phyloP scores from a whole-genome alignment of 1,139 yeast genomes.

The Yamadazyma blattariae region DNA sequence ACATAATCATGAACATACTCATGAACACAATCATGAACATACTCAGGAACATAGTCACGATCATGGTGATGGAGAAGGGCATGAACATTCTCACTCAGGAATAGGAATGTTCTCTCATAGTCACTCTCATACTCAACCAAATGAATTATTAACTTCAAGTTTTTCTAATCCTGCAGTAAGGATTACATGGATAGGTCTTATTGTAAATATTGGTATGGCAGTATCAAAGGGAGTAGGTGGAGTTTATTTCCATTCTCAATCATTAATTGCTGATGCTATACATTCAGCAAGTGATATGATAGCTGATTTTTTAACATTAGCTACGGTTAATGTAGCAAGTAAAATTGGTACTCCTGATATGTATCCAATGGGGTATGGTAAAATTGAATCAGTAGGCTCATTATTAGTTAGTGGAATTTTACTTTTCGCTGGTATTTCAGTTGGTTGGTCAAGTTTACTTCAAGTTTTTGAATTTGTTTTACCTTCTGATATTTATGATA shows the following conservation, averaged over 20 bases:
- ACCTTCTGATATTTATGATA: constrained; percentile 50
- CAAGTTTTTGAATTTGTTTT: constrained; percentile 67
- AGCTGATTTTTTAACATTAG: constrained; percentile 83
- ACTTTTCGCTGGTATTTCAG: constrained; percentile 83
- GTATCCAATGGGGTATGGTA: constrained; percentile 90
- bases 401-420: constrained; percentile 80
- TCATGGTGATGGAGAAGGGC: constrained; percentile 1
- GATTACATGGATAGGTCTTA: constrained; percentile 88
- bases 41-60: not conserved
- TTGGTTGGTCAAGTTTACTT: constrained; percentile 83
- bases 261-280: constrained; percentile 88
- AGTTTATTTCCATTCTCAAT: constrained; percentile 88
- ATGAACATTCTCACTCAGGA: constrained; percentile 9
- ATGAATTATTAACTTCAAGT: constrained; percentile 39
- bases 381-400: constrained; percentile 89
- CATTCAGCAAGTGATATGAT: constrained; percentile 89
- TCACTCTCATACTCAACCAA: constrained; percentile 29
- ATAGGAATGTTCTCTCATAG: constrained; percentile 12
- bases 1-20: not conserved
- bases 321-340: constrained; percentile 79
- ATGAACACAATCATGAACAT: constrained; percentile 1
- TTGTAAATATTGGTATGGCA: constrained; percentile 84
- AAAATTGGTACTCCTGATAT: constrained; percentile 56
- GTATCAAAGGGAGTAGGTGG: constrained; percentile 87
- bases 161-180: constrained; percentile 78